Evolutionary conservation across 805 yeast species (phyloP), one percentile per base, ranked within the genome.

Genomic region (Candida berthetii): DNA sequence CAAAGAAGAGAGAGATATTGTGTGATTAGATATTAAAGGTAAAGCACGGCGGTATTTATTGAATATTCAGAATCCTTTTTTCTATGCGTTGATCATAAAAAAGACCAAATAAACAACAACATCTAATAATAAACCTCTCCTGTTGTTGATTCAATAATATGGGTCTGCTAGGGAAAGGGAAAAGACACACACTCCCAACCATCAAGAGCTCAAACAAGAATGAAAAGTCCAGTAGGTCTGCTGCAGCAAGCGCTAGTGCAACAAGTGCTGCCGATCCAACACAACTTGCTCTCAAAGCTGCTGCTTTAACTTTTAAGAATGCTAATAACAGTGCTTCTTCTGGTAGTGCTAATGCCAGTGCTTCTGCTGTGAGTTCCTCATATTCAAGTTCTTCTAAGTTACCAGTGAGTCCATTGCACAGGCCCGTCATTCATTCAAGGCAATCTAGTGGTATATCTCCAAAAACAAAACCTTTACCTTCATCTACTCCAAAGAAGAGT

Each of bases 201-300:
- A 6, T 22, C 24, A 22, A 22, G 24, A 22, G 24, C 24, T 7
- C 24, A 22, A 22, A 22, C 8, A 22, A 22, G 24, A 22, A 22
- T 22, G 24, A 22, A 6, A 22, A 22, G 24, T 22, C 29, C 4
- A 27, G n/a, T 27, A 27, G 29, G 29, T 27, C 29, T 36, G 37
- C 24, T 11, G 43, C 48, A 22, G 36, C 36, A 6, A 38, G 24
- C 31, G 19, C 19, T 6, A 35, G 42, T 10, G 45, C 46, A 1
- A 41, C 24, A 22, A 22, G 24, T 22, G 24, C 29, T 27, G n/a
- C n/a, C 7, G 22, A 15, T 16, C n/a, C 31, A 5, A 22, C 38
- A 34, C 19, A 34, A 14, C 27, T 34, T 13, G 36, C 36, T 14
- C 16, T 34, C 11, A 19, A 34, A 15, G 36, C 36, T 18, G 36